These are phyloP conservation scores for Fusarium buxicola DNA, from an alignment of 2,329 filamentous ascomycete genomes.

Conservation along the genomic window DNA sequence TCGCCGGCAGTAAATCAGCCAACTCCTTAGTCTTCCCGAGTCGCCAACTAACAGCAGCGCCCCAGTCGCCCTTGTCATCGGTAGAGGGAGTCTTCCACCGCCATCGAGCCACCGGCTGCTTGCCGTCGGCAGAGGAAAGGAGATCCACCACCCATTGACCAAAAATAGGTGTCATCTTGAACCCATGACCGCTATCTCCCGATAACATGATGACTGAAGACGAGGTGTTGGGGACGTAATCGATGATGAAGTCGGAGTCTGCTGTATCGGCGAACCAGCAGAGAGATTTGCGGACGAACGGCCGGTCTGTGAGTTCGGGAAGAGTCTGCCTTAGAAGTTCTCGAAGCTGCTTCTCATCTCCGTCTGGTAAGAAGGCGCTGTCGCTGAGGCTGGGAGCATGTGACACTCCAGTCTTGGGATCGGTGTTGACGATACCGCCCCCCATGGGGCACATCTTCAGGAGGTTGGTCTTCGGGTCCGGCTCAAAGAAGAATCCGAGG, in stretches of 20 bases:
- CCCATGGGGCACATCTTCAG: slow-evolving; percentile 71
- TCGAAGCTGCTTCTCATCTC: slow-evolving; percentile 65
- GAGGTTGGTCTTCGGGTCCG: slow-evolving; percentile 66
- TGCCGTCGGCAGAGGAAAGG: slow-evolving; percentile 52
- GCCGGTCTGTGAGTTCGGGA: slow-evolving; percentile 63
- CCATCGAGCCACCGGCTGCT: slow-evolving; percentile 61
- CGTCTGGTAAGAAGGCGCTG: slow-evolving; percentile 62
- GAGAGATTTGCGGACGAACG: slow-evolving; percentile 66
- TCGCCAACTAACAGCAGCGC: slow-evolving; percentile 53
- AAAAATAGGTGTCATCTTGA: slow-evolving; percentile 72
- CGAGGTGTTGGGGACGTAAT: slow-evolving; percentile 64
- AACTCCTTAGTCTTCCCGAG: slow-evolving; percentile 48
- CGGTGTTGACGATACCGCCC: slow-evolving; percentile 64
- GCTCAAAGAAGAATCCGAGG: slow-evolving; percentile 74
- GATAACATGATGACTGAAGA: slow-evolving; percentile 61
- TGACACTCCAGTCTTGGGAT: slow-evolving; percentile 50
- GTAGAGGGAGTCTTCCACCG: slow-evolving; percentile 58
- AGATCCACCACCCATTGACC: slow-evolving; percentile 65
- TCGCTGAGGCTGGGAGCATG: slow-evolving; percentile 51
- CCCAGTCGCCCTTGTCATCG: slow-evolving; percentile 42
- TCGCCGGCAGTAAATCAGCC: slow-evolving; percentile 29
- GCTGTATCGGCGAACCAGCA: slow-evolving; percentile 73
- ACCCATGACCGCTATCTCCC: slow-evolving; percentile 71
- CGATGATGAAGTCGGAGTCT: slow-evolving; percentile 70
- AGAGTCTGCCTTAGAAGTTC: slow-evolving; percentile 63